Conservation (phyloP, 305 asterid species). For the Plantago coronopus region DNA sequence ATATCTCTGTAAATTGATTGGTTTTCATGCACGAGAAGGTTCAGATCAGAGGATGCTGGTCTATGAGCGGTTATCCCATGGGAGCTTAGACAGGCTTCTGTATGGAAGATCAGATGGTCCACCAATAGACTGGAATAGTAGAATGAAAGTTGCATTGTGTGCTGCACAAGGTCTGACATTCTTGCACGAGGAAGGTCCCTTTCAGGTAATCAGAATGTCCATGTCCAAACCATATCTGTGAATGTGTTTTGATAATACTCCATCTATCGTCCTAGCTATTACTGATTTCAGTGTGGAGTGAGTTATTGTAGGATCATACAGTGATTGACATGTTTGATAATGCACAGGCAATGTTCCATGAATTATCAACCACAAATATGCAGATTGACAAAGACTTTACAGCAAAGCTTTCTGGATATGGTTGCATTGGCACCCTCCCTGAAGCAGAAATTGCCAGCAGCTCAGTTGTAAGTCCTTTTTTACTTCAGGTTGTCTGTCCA, state of each 20-base stretch:
- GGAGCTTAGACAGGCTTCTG: constrained; percentile 87
- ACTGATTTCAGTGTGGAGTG: constrained; percentile 14
- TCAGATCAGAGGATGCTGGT: constrained; percentile 87
- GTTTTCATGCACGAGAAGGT: constrained; percentile 95
- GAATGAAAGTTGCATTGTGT: constrained; percentile 88
- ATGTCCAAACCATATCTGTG: neutral
- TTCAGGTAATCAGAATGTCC: constrained; percentile 58
- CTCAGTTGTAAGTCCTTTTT: constrained; percentile 57
- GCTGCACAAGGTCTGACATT: constrained; percentile 97
- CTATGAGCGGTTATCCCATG: constrained; percentile 85
- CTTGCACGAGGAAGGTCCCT: constrained; percentile 98
- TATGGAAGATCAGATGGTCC: constrained; percentile 96
- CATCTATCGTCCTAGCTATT: neutral
- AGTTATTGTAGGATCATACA: constrained; percentile 13
- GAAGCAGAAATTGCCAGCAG: constrained; percentile 76
- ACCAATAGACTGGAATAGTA: constrained; percentile 94
- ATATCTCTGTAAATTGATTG: constrained; percentile 76
- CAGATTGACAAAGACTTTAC: constrained; percentile 98
- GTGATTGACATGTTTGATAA: constrained; percentile 21
- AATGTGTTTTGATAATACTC: neutral
- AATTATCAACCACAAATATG: constrained; percentile 81
- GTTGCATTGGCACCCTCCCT: constrained; percentile 81
- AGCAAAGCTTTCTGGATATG: constrained; percentile 97
- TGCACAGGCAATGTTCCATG: constrained; percentile 95
- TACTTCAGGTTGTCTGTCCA: constrained; percentile 10